Percentiles rank a stretch among this genome's conserved stretches.
Evolutionary conservation across 768 basidiomycete species (phyloP).

Genomic region (Kwoniella heveanensis): DNA sequence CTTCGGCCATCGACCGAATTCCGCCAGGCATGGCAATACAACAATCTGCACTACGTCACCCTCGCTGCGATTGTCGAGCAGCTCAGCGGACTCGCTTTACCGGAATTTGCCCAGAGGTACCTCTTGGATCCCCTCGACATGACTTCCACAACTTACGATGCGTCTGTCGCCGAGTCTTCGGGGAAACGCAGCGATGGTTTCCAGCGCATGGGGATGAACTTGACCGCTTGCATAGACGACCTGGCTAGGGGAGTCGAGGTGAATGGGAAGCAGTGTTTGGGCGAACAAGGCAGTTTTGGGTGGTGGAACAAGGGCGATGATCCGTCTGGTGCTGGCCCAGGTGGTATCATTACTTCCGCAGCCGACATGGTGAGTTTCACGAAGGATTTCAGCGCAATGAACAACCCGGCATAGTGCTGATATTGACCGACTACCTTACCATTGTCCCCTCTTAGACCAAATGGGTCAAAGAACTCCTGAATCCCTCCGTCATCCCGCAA

Average conservation of each 20-base stretch:
- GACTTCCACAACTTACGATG: constrained; percentile 33
- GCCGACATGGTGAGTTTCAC: constrained; percentile 48
- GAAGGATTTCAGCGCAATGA: too few species aligned
- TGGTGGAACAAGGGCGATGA: constrained; percentile 33
- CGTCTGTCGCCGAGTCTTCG: constrained; percentile 19
- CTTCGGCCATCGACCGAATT: constrained; percentile 44
- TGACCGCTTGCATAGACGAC: constrained; percentile 11
- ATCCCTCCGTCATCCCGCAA: constrained; percentile 30
- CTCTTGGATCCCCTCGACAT: constrained; percentile 45
- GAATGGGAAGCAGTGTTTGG: constrained; percentile 18
- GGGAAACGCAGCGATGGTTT: constrained; percentile 32
- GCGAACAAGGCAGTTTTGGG: constrained; percentile 12
- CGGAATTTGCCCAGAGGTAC: constrained; percentile 32
- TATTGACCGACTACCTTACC: too few species aligned
- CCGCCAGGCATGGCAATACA: constrained; percentile 46
- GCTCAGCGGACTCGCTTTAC: constrained; percentile 28
- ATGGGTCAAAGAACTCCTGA: constrained; percentile 44
- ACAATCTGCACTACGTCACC: constrained; percentile 41
- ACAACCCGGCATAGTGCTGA: too few species aligned
- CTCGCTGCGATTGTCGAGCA: constrained; percentile 31
- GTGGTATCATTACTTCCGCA: constrained; percentile 38
- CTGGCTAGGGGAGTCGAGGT: not conserved
- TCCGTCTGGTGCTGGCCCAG: constrained; percentile 33
- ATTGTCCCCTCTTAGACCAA: too few species aligned
- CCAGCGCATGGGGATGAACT: constrained; percentile 17